Evolutionary conservation across 1,284 basidiomycete genomes (phyloP), one percentile per base, ranked within the genome.

Genomic region (Ceratobasidium sp.): DNA sequence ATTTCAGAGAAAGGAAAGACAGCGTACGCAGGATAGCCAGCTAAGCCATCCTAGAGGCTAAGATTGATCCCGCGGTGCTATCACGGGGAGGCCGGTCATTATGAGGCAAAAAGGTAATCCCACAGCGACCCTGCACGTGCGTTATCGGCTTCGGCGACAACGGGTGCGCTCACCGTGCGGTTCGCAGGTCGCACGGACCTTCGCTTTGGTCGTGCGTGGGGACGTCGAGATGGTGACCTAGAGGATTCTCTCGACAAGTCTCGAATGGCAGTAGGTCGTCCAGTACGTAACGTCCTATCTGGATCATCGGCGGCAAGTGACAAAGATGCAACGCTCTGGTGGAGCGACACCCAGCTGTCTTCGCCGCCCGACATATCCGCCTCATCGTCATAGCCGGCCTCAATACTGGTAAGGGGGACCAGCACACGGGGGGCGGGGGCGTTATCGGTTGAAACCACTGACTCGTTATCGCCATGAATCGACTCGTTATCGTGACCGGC

Each of bases 41-140:
- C 11, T 11, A 41, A 5, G 36, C 36, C 11, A 41, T 11, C 36
- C 36, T 41, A 41, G 4, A 41, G 36, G 4, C 36, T 11, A 11
- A 4, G 36, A 11, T 41, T 11, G 36, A 41, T 41, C 4, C 4
- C 11, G 6, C 36, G 36, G 11, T 11, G 11, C 36, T 41, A 41
- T 41, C 36, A 41, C 36, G 36, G 36, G 11, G 11, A 11, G 11
- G 36, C 36, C 36, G 36, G 36, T 11, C 36, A 41, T 11, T 41
- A 41, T 73, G 14, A 73, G 41, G 71, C 57, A 73, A 73, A 72
- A 73, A 73, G 71, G 50, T 73, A 54, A 4, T 73, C 59, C 71
- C 71, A 73, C 11, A 73, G 48, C 27, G 71, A 73, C 59, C 71
- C 71, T 63, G 59, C 45, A 11, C 50, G 29, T 11, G 44, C 59